Evolutionary conservation across 164 flowering plant species (phyloP).

Genomic region (Platanus orientalis): DNA sequence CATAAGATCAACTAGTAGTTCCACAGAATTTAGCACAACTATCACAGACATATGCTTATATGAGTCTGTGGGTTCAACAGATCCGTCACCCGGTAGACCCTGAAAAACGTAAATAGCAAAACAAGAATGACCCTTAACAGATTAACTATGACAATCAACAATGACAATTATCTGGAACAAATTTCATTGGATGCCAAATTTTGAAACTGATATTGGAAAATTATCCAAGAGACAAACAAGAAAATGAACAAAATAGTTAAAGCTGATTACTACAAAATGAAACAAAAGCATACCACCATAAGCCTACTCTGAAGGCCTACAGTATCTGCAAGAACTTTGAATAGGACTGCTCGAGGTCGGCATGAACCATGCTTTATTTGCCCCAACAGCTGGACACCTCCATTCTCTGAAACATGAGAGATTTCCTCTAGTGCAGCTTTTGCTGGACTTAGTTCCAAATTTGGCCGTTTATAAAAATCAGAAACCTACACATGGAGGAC

Average conservation of each 20-base stretch:
- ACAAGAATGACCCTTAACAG: not conserved
- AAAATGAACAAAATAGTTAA: not conserved
- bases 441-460: conserved; percentile 63
- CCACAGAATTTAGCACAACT: conserved; percentile 80
- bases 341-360: conserved; percentile 87
- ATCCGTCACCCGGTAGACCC: conserved; percentile 87
- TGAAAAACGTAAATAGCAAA: conserved; percentile 18
- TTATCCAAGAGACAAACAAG: not conserved
- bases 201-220: not conserved
- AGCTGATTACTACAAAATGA: not conserved
- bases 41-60: conserved; percentile 90
- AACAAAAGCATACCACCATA: conserved; percentile 57
- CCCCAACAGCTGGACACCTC: conserved; percentile 74
- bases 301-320: conserved; percentile 91
- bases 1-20: conserved; percentile 90
- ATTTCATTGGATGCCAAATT: not conserved
- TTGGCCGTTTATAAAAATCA: conserved; percentile 76
- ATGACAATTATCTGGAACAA: not conserved
- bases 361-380: conserved; percentile 91
- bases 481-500: conserved; percentile 52
- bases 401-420: conserved; percentile 47
- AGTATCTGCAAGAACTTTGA: conserved; percentile 96
- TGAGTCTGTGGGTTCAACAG: conserved; percentile 59
- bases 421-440: conserved; percentile 68
- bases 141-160: not conserved